These are phyloP conservation scores for Lecanoromycetidae sp. DNA, from an alignment of 2,329 filamentous ascomycete species.

Conservation along the genomic window DNA sequence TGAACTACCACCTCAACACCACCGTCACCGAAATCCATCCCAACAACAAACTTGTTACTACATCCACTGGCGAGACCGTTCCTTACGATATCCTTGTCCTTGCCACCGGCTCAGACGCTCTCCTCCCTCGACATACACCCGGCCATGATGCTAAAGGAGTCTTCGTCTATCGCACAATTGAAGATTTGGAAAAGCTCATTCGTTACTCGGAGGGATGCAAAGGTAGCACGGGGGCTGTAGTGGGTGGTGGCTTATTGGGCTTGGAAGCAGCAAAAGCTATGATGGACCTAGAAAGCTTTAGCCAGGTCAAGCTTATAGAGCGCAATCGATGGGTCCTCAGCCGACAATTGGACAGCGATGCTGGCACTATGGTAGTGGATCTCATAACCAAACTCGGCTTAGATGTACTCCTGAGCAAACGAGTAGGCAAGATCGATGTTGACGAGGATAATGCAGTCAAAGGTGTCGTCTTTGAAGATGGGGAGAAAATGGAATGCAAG, in stretches of 20 bases:
- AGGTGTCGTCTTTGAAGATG: conserved; percentile 70
- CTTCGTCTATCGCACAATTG: conserved; percentile 80
- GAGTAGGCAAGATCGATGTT: conserved; percentile 60
- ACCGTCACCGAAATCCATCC: conserved; percentile 56
- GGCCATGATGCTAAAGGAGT: conserved; percentile 70
- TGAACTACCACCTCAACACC: conserved; percentile 67
- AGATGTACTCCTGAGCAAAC: conserved; percentile 65
- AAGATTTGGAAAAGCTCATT: conserved; percentile 67
- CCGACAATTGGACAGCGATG: conserved; percentile 69
- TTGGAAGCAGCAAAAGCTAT: conserved; percentile 86
- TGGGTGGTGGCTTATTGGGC: conserved; percentile 73
- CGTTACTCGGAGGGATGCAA: conserved; percentile 55
- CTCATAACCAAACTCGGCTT: conserved; percentile 68
- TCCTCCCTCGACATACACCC: conserved; percentile 60
- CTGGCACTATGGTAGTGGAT: conserved; percentile 68
- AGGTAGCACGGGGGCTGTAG: conserved; percentile 59
- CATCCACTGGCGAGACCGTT: conserved; percentile 56
- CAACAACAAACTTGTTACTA: conserved; percentile 53
- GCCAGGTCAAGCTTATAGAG: conserved; percentile 66
- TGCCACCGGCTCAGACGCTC: conserved; percentile 74
- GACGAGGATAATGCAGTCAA: conserved; percentile 55
- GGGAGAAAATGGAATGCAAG: conserved; percentile 61
- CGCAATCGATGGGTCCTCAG: conserved; percentile 72
- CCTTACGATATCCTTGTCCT: conserved; percentile 71
- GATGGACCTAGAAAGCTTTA: conserved; percentile 68